Base-by-base conservation (phyloP, 2,329 filamentous ascomycete genomes). In the Sordariomycetes sp. region DNA sequence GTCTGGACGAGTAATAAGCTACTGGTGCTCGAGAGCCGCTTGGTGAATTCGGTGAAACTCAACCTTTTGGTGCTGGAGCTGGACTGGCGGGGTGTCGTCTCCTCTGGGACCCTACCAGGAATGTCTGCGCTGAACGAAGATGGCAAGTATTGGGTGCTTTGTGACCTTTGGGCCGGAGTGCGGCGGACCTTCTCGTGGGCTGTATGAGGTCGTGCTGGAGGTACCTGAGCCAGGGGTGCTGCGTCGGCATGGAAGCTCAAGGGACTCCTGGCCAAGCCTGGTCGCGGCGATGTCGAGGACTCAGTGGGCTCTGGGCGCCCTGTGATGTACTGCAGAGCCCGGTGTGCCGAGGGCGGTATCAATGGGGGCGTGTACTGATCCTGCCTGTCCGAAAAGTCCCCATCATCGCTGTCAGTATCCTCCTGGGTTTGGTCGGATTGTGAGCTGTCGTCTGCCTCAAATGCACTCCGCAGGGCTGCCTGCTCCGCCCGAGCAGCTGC, bases 31-130 rank as follows among this genome's bases (percentile, higher is more conserved):
- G 72, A 78, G 35, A 79, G 51, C 40, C 72, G 61, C 49, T 72
- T 74, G 30, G 72, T 70, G 41, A 77, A 74, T 35, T 80, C 75
- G 44, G 65, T 70, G 43, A 79, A 75, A 56, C 70, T 76, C 36
- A 75, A 63, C 39, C 71, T 64, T 57, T 77, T 78, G 30, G 58
- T 57, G 48, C 68, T 75, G 32, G 67, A 69, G 26, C 58, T 59
- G 19, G 73, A 77, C 31, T 63, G 59, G 21, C 70, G 66, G 42
- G 72, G 47, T 10, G 33, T 33, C 6, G 21, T 32, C 14, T 21
- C 21, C 21, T 21, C 34, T n/a, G 34, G 18, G 19, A 30, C 26
- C 9, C 12, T 17, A 5, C 18, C 14, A 9, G 33, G 9, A 8
- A 31, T 17, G 21, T 32, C 27, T 7, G 19, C 21, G 21, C 21